A percentile compares a stretch with the other conserved stretches of the same genome.
Evolutionary conservation across 2,329 filamentous ascomycete genomes (phyloP).

Genomic region (Neocucurbitaria cava): DNA sequence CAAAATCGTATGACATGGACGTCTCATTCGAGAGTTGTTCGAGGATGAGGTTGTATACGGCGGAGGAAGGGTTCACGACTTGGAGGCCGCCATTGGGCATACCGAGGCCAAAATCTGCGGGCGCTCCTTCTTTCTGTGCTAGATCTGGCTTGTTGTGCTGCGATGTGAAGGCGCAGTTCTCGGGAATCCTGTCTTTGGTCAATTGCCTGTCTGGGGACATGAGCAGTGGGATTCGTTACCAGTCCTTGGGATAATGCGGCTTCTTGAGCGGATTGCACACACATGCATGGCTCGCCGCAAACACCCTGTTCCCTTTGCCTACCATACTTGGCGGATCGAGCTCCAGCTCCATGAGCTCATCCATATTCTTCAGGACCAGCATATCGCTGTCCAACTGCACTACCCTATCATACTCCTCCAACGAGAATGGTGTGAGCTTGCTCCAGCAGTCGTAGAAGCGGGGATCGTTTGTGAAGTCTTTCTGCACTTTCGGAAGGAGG

Average conservation of each 20-base stretch:
- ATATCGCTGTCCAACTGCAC: slow-evolving; percentile 90
- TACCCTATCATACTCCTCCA: slow-evolving; percentile 78
- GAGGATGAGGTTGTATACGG: slow-evolving; percentile 60
- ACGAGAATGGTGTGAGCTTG: slow-evolving; percentile 80
- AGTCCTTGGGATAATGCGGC: slow-evolving; percentile 78
- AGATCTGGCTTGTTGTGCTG: slow-evolving; percentile 60
- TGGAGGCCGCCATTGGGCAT: slow-evolving; percentile 68
- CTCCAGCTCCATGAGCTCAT: slow-evolving; percentile 85
- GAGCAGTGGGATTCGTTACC: slow-evolving; percentile 52
- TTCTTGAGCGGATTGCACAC: slow-evolving; percentile 84
- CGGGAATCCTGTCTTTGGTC: slow-evolving; percentile 51
- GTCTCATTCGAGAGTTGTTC: slow-evolving; percentile 54
- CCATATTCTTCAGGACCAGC: slow-evolving; percentile 84
- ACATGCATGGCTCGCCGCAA: slow-evolving; percentile 84
- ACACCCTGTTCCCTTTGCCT: slow-evolving; percentile 69
- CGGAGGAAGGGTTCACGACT: slow-evolving; percentile 65
- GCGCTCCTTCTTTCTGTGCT: slow-evolving; percentile 61
- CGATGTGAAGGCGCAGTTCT: slow-evolving; percentile 67
- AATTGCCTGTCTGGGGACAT: not conserved
- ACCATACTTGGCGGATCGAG: slow-evolving; percentile 66
- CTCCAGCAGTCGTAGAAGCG: slow-evolving; percentile 92
- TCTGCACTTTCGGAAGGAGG: slow-evolving; percentile 69
- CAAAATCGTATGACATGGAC: slow-evolving; percentile 63
- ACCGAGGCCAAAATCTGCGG: slow-evolving; percentile 58
- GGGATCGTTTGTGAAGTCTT: slow-evolving; percentile 77